A percentile compares a stretch with the other conserved stretches of the same genome.
These are phyloP conservation scores for Fusarium sp. DNA, from an alignment of 2,329 filamentous ascomycete genomes.

Conservation along the genomic window DNA sequence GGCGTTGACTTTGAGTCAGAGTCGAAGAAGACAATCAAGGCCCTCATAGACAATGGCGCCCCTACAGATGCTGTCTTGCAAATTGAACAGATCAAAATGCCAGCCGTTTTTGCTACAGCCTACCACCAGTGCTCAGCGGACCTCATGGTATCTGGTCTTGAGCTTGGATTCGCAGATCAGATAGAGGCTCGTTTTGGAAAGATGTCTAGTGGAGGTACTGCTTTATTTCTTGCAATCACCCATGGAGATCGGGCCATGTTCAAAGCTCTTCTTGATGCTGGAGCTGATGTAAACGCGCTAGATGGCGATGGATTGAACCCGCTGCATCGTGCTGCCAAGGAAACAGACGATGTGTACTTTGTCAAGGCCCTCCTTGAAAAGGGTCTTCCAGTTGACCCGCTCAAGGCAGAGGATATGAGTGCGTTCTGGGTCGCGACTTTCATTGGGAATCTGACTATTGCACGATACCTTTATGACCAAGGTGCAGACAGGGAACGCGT, in stretches of 20 bases:
- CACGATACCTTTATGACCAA: not conserved
- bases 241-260: conserved; percentile 1
- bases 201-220: not conserved
- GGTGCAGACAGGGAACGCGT: conserved; percentile 9
- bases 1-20: conserved; percentile 5
- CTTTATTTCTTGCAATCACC: not conserved
- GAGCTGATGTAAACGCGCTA: not conserved
- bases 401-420: not conserved
- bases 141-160: conserved; percentile 9
- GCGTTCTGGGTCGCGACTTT: conserved; percentile 2
- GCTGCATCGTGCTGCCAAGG: conserved; percentile 5
- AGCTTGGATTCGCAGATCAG: not conserved
- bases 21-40: conserved; percentile 5
- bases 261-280: conserved; percentile 1
- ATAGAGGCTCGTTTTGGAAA: not conserved
- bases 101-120: not conserved
- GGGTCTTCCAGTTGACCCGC: not conserved
- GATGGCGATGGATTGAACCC: not conserved
- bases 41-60: not conserved
- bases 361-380: not conserved
- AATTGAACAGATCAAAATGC: not conserved
- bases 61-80: conserved; percentile 4
- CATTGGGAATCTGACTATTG: not conserved
- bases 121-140: conserved; percentile 6
- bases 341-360: conserved; percentile 7